phyloP scores from a whole-genome alignment of 2,329 filamentous ascomycete genomes.

The Trichoderma sp. region DNA sequence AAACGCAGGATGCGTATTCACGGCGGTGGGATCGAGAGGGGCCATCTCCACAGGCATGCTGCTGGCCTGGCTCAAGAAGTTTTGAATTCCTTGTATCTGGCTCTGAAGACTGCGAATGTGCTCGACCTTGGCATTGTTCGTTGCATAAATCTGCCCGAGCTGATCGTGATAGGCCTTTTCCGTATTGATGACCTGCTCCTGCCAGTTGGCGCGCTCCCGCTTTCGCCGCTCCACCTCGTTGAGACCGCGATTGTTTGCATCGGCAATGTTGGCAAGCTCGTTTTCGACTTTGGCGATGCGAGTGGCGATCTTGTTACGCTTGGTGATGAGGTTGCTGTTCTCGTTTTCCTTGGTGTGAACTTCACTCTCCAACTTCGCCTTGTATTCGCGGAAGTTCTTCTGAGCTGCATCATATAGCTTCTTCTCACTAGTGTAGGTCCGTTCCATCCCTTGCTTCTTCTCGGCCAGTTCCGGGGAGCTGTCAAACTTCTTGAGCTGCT shows the following conservation, averaged over 20 bases:
- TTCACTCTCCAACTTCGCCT: slow-evolving; percentile 64
- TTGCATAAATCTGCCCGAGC: slow-evolving; percentile 45
- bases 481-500: slow-evolving; percentile 66
- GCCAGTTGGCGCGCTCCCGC: slow-evolving; percentile 54
- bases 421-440: slow-evolving; percentile 59
- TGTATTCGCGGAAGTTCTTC: slow-evolving; percentile 60
- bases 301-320: slow-evolving; percentile 72
- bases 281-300: slow-evolving; percentile 74
- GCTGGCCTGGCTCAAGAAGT: slow-evolving; percentile 38
- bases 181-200: slow-evolving; percentile 51
- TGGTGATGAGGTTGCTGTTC: slow-evolving; percentile 64
- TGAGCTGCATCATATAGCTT: slow-evolving; percentile 63
- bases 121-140: slow-evolving; percentile 40
- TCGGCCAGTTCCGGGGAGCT: slow-evolving; percentile 65
- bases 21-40: not conserved
- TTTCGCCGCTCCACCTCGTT: slow-evolving; percentile 65
- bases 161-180: slow-evolving; percentile 53
- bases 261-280: slow-evolving; percentile 70
- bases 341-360: slow-evolving; percentile 67
- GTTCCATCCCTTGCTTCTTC: slow-evolving; percentile 59
- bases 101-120: slow-evolving; percentile 39
- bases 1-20: slow-evolving; percentile 4
- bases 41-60: slow-evolving; percentile 41
- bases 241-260: slow-evolving; percentile 68
- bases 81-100: slow-evolving; percentile 41